Evolutionary conservation across 495 filamentous ascomycete genomes (phyloP), one percentile per base, ranked within the genome.

Genomic region (Penicillium maclennaniae): DNA sequence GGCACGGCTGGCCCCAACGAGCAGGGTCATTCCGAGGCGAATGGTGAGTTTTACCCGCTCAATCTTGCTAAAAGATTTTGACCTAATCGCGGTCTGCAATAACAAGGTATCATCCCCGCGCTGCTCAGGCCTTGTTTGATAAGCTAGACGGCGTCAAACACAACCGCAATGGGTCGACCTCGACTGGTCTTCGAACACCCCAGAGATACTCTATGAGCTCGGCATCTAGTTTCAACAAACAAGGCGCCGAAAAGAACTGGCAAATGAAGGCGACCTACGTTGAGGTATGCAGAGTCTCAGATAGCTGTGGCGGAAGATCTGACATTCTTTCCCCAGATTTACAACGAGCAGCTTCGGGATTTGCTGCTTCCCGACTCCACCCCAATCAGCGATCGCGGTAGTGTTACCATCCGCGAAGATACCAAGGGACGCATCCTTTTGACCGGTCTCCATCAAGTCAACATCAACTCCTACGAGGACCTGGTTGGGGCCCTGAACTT

Each of bases 181-280:
- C 86, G 58, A 90, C 89, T 12, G 89, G 91, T 44, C 76, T 97
- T 20, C 84, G 88, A 49, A 83, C 91, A 23, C 93, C 93, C 0
- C 80, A 82, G 46, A 82, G 92, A 50, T 93, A 96, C 58, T 95
- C 93, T 7, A 80, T 81, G 58, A 73, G 73, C 50, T 79, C 76
- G 1, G 69, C 80, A 49, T 76, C 69, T 41, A 83, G 61, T 65
- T 73, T 79, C 59, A 74, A 74, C 20, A 80, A 79, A 59, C 43
- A 49, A 39, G 61, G 64, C 54, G 55, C 66, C 17, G 91, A 95
- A 26, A 92, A 88, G 76, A 91, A 79, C 56, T 99, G 93, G 93
- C 87, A 87, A 46, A 74, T 99, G 67, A 95, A 89, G 69, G 93
- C 93, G 7, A 96, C 91, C 10, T 99, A 99, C 63, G 91, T 99